Evolutionary conservation across 352 stramenopile genomes (phyloP), one percentile per base, ranked within the genome.

Genomic region (Pythium dissimile): DNA sequence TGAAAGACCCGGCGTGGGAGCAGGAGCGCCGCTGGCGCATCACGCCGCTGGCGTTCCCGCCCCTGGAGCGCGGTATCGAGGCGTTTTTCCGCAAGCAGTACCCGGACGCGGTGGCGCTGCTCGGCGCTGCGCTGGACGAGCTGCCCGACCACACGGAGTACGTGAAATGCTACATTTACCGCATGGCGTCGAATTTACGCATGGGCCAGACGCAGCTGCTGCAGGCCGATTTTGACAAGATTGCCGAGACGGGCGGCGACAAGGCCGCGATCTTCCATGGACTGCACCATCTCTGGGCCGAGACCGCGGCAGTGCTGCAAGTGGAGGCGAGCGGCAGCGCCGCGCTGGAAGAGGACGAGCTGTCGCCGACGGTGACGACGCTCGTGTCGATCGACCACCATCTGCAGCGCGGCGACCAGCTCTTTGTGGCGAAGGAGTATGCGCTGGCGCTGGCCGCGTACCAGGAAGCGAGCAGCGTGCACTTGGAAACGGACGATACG

Each of bases 241-340:
- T 89, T 41, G 69, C 86, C 47, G 60, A 47, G 13, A 66, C 88
- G 16, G 80, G 80, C 2, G 77, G 80, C 0, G 77, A 87, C 52
- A 90, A 90, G 53, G 80, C 77, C 16, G 78, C 80, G 18, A 87
- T 90, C 32, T 90, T 90, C 51, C 77, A 90, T 34, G 80, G 80
- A 1, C 59, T 90, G 10, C 73, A 77, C 26, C 80, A 90, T 28
- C 43, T 90, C 10, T 90, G 77, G 77, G 72, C 81, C 30, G 80
- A 90, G 42, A 83, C 71, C 12, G 75, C 76, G 3, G 77, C 67
- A 47, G 48, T 88, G 18, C 64, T 70, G 15, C 57, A 67, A 11
- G 67, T 83, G 43, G 59, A 66, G 39, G 42, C 72, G 41, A 65
- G 76, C 39, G n/a, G n/a, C n/a, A n/a, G n/a, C n/a, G 60, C 71